phyloP scores from a whole-genome alignment of 306 rosid species.

The Luffa aegyptiaca region DNA sequence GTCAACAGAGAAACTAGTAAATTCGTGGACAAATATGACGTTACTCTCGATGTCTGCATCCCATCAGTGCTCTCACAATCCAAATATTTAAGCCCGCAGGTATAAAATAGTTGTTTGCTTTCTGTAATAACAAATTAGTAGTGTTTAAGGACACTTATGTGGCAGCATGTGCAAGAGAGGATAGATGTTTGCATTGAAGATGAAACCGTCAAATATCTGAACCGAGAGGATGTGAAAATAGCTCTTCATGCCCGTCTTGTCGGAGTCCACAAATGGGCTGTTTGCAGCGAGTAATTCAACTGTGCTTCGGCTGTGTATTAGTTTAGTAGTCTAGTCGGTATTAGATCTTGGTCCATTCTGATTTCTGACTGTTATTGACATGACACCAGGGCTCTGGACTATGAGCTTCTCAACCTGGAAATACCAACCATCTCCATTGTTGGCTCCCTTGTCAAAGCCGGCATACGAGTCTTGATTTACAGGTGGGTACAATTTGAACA shows the following conservation, averaged over 20 bases:
- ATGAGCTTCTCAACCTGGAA: conserved; percentile 26
- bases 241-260: conserved; percentile 73
- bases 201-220: conserved; percentile 38
- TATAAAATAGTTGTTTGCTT: background rate
- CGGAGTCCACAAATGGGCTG: conserved; percentile 34
- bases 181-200: conserved; percentile 68
- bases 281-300: conserved; percentile 44
- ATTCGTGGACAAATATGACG: conserved; percentile 51
- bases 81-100: conserved; percentile 41
- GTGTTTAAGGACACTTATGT: background rate
- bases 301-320: background rate
- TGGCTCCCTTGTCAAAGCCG: conserved; percentile 22
- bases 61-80: conserved; percentile 57
- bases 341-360: background rate
- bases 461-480: conserved; percentile 20
- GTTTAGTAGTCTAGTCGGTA: background rate
- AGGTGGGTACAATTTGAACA: conserved; percentile 4
- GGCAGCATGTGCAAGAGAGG: conserved; percentile 39
- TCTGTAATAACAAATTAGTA: background rate
- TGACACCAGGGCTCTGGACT: conserved; percentile 16
- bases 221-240: conserved; percentile 46
- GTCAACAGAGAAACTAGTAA: conserved; percentile 68
- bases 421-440: conserved; percentile 22
- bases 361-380: background rate
- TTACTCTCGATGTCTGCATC: conserved; percentile 74